Percentiles rank a stretch among this genome's conserved stretches.
Conservation (phyloP, 2,329 filamentous ascomycete genomes). For the Tolypocladium pustulatum region DNA sequence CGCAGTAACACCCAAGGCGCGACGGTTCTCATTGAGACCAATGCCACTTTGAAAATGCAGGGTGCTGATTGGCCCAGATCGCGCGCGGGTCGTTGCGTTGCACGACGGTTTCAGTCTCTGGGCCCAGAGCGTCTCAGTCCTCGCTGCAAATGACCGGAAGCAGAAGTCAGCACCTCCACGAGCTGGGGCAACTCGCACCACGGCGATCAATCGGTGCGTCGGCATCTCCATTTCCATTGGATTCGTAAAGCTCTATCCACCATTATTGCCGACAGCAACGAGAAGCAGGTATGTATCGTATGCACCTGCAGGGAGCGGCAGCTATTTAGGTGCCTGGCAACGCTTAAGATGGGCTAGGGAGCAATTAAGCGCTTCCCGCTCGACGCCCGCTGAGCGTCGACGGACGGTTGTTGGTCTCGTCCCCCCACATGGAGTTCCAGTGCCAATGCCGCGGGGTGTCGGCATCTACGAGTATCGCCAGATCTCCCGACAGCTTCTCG, state of each 20-base stretch:
- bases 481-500: background rate
- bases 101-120: conserved; percentile 3
- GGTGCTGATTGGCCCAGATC: background rate
- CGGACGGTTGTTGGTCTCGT: background rate
- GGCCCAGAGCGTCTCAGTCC: background rate
- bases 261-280: background rate
- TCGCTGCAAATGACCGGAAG: background rate
- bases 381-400: background rate
- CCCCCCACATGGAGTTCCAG: background rate
- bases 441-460: background rate
- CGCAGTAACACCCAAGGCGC: background rate
- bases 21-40: background rate
- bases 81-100: conserved; percentile 2
- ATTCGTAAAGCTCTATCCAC: background rate
- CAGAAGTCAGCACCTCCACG: background rate
- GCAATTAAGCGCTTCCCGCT: background rate
- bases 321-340: background rate
- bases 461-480: background rate
- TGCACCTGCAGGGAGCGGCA: background rate
- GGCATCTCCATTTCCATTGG: background rate
- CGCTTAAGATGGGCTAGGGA: background rate
- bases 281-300: background rate
- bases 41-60: background rate
- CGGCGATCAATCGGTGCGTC: background rate
- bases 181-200: background rate